Base-by-base conservation (phyloP, 805 yeast species). In the Suhomyces vadensis region DNA sequence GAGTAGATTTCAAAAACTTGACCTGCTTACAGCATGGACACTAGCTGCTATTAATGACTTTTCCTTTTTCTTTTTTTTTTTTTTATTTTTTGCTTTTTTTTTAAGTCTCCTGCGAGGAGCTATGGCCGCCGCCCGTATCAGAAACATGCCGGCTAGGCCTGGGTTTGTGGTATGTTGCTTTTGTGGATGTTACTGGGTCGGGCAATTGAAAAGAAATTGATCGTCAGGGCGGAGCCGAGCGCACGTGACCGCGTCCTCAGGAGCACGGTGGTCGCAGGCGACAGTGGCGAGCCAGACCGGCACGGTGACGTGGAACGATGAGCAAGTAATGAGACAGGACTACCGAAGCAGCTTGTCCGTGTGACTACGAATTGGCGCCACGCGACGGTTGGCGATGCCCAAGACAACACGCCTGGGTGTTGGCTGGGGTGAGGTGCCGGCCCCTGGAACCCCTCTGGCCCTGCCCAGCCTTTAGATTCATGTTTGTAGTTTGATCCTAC, bases 1-100 rank as follows among this genome's bases (percentile, higher is more conserved):
- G 33, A 29, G 33, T 29, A 29, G 16, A 27, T 14, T n/a, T 29
- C 33, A 29, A 29, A 29, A 29, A 29, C 33, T n/a, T 29, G 33
- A 14, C 20, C 33, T 16, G 33, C 33, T 16, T 11, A 29, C 20
- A 16, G 16, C 33, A 29, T 29, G 33, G 33, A 29, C 33, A 29
- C 33, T 20, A 29, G 33, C 33, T 29, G 33, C 20, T 29, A 14
- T 29, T 29, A 27, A 29, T 29, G 33, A 29, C 33, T 29, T 29
- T 29, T 29, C 20, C 11, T 7, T 29, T 29, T 29, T 29, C 16
- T 20, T 20, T 29, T 29, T 29, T 29, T 29, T 17, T 20, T 29
- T 29, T 29, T 29, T 29, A 29, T 20, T 14, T 27, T 27, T 27
- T 11, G 17, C 33, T 20, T 29, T 29, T 29, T 29, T 29, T 16